A percentile compares a stretch with the other conserved stretches of the same genome.
Conservation (phyloP, 1,139 yeast genomes). For the Blastobotrys proliferans region DNA sequence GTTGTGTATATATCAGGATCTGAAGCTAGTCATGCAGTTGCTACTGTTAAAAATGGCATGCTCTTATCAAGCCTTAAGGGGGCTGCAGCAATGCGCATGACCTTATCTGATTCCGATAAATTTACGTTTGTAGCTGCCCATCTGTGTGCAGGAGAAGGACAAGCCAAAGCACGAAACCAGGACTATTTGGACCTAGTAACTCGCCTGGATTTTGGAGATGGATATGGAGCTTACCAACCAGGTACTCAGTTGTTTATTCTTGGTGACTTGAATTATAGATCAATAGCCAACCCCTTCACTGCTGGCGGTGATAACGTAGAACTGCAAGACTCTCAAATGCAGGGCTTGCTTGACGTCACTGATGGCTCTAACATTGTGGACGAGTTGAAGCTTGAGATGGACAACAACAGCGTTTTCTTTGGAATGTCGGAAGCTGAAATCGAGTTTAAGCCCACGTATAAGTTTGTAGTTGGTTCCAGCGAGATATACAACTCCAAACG, state of each 20-base stretch:
- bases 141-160: conserved; percentile 74
- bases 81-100: conserved; percentile 57
- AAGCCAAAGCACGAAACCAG: conserved; percentile 47
- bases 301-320: neutral
- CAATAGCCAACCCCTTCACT: conserved; percentile 5
- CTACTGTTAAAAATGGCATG: conserved; percentile 50
- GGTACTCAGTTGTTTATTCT: conserved; percentile 59
- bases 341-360: neutral
- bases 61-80: conserved; percentile 68
- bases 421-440: conserved; percentile 65
- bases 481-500: conserved; percentile 55
- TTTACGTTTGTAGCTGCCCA: conserved; percentile 68
- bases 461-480: conserved; percentile 47
- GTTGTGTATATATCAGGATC: conserved; percentile 42
- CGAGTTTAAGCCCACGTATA: conserved; percentile 71
- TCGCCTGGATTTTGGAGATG: conserved; percentile 58
- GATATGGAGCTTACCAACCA: conserved; percentile 53
- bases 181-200: conserved; percentile 50
- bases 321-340: neutral
- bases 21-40: conserved; percentile 35
- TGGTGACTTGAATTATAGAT: conserved; percentile 82
- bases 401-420: conserved; percentile 41
- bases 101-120: conserved; percentile 33
- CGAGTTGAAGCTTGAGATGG: conserved; percentile 51
- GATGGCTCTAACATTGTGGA: conserved; percentile 37